Percentiles rank a stretch among this genome's conserved stretches.
phyloP scores from a whole-genome alignment of 768 basidiomycete species.

The Coprinellus micaceus region DNA sequence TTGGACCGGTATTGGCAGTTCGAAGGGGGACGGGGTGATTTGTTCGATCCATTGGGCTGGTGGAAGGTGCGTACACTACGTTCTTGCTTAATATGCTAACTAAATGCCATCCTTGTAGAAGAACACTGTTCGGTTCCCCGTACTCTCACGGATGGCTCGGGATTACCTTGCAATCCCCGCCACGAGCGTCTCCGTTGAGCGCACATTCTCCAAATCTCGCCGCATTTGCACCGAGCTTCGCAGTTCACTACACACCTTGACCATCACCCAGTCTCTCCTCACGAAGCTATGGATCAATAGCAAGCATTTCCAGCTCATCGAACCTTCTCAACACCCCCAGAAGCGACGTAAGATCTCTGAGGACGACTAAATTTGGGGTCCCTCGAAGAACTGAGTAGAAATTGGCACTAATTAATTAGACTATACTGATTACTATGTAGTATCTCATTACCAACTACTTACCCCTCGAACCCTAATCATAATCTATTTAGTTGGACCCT shows the following conservation, averaged over 20 bases:
- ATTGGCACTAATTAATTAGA: too few species aligned
- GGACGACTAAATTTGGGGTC: too few species aligned
- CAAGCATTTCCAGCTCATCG: too few species aligned
- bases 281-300: slow-evolving; percentile 26
- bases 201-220: slow-evolving; percentile 27
- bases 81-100: too few species aligned
- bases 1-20: slow-evolving; percentile 15
- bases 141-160: slow-evolving; percentile 9
- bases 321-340: too few species aligned
- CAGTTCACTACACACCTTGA: slow-evolving; percentile 25
- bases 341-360: too few species aligned
- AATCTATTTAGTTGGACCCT: too few species aligned
- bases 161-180: slow-evolving; percentile 32
- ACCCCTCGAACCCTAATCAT: too few species aligned
- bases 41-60: slow-evolving; percentile 23
- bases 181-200: slow-evolving; percentile 30
- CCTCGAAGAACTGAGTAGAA: too few species aligned
- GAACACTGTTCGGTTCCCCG: slow-evolving; percentile 22
- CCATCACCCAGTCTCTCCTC: slow-evolving; percentile 23
- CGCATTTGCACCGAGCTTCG: slow-evolving; percentile 27
- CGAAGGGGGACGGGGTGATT: slow-evolving; percentile 12
- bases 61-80: slow-evolving; percentile 25
- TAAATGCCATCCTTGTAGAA: slow-evolving; percentile 15
- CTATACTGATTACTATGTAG: too few species aligned
- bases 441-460: too few species aligned